Evolutionary conservation across 2,329 filamentous ascomycete genomes (phyloP).

Genomic region (Colletotrichum melonis): DNA sequence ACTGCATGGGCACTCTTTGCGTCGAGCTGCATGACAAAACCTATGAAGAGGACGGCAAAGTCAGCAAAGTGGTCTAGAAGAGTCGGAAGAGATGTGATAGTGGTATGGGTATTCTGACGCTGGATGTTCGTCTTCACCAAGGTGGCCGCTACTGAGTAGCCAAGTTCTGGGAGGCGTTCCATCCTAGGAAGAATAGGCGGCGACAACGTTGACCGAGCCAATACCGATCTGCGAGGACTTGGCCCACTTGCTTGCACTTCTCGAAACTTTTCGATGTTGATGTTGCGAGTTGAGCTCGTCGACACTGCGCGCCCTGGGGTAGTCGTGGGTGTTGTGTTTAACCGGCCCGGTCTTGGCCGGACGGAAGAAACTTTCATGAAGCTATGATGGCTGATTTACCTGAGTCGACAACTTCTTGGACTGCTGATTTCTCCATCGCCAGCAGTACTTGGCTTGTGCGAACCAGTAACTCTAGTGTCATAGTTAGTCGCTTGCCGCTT

Average conservation of each 20-base stretch:
- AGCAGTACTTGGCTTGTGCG: constrained; percentile 72
- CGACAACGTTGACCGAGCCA: background rate
- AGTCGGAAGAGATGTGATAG: background rate
- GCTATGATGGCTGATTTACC: constrained; percentile 77
- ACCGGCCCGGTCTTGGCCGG: constrained; percentile 7
- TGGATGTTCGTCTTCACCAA: constrained; percentile 8
- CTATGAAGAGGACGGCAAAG: background rate
- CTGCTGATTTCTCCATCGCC: constrained; percentile 72
- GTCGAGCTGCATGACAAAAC: constrained; percentile 28
- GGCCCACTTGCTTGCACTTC: background rate
- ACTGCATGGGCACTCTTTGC: constrained; percentile 21
- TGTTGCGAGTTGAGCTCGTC: constrained; percentile 4
- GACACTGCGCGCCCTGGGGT: background rate
- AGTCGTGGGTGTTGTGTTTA: background rate
- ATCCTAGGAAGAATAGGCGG: background rate
- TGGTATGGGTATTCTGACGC: background rate
- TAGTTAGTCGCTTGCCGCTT: constrained; percentile 29
- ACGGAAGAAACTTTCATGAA: constrained; percentile 47
- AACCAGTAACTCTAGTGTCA: constrained; percentile 72
- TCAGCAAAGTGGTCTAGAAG: constrained; percentile 9
- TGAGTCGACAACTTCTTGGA: constrained; percentile 67
- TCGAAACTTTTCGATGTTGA: background rate
- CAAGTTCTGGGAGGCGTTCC: constrained; percentile 19
- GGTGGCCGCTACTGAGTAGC: constrained; percentile 26
- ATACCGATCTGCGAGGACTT: background rate